Conservation (phyloP, 495 filamentous ascomycete species). For the Astrocystis sublimbata region DNA sequence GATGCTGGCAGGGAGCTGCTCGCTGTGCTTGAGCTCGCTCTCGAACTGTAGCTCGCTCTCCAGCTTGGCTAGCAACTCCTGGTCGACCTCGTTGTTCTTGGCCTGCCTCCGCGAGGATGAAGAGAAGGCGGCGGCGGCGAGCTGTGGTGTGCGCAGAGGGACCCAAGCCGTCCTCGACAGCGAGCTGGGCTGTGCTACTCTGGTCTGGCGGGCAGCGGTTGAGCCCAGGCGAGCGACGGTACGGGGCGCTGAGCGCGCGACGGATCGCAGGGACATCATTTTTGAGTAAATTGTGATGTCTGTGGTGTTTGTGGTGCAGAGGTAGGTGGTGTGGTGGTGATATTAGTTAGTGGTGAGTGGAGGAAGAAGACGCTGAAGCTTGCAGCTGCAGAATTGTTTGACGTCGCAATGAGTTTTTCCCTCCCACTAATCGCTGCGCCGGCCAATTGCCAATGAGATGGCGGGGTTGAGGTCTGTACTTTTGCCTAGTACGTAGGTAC, state of each 20-base stretch:
- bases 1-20: constrained; percentile 61
- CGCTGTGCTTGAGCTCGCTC: constrained; percentile 56
- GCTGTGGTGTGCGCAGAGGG: constrained; percentile 51
- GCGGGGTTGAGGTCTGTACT: too few relatives aligned
- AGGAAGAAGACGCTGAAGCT: neutral
- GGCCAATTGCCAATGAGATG: constrained; percentile 19
- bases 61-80: constrained; percentile 76
- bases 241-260: constrained; percentile 72
- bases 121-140: constrained; percentile 70
- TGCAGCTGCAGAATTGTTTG: constrained; percentile 27
- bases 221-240: constrained; percentile 61
- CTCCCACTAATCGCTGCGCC: too few relatives aligned
- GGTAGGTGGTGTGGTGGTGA: too few relatives aligned
- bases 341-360: neutral
- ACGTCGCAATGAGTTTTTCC: constrained; percentile 19
- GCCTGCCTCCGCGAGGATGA: constrained; percentile 61
- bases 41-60: constrained; percentile 73
- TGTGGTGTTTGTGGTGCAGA: neutral
- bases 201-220: constrained; percentile 52
- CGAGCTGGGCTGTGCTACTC: constrained; percentile 34
- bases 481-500: neutral
- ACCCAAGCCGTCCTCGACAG: constrained; percentile 34
- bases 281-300: constrained; percentile 26
- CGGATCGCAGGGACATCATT: constrained; percentile 75
- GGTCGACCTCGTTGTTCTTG: constrained; percentile 55